These are phyloP conservation scores for Lyophyllum semitale DNA, from an alignment of 768 basidiomycete genomes.

Conservation along the genomic window DNA sequence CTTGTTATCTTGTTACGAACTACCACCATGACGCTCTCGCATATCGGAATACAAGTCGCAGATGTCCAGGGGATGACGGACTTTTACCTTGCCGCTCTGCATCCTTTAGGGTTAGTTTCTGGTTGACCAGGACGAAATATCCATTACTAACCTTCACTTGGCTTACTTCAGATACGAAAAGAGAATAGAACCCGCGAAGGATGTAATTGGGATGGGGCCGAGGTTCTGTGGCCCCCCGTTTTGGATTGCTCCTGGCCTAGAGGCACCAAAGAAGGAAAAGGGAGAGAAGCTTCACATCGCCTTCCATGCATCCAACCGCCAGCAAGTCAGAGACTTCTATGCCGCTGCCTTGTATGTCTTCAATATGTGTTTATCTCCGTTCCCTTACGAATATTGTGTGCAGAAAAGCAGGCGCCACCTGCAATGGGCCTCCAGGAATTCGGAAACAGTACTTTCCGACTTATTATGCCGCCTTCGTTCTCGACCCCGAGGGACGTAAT, in stretches of 20 bases:
- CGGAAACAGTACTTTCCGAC: slow-evolving; percentile 5
- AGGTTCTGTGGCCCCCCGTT: not conserved
- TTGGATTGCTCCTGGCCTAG: not conserved
- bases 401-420: slow-evolving; percentile 2
- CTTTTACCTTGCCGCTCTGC: slow-evolving; percentile 2
- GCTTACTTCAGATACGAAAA: not conserved
- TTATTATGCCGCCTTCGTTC: slow-evolving; percentile 3
- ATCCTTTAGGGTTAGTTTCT: not conserved
- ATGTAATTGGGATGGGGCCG: not conserved
- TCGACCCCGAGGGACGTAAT: slow-evolving; percentile 5
- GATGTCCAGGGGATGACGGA: not conserved
- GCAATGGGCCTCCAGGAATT: slow-evolving; percentile 5
- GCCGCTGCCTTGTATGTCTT: slow-evolving; percentile 3
- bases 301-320: slow-evolving; percentile 3
- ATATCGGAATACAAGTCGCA: not conserved
- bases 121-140: not conserved
- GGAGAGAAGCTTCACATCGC: slow-evolving; percentile 1
- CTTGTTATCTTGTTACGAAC: too few species aligned
- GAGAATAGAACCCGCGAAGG: not conserved
- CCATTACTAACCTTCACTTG: not conserved
- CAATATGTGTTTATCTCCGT: not conserved
- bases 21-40: slow-evolving; percentile 4
- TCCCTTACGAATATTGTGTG: not conserved
- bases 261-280: not conserved
- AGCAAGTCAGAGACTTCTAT: slow-evolving; percentile 5